Evolutionary conservation across 1,139 yeast species (phyloP).

Genomic region (Protomyces gravidus): DNA sequence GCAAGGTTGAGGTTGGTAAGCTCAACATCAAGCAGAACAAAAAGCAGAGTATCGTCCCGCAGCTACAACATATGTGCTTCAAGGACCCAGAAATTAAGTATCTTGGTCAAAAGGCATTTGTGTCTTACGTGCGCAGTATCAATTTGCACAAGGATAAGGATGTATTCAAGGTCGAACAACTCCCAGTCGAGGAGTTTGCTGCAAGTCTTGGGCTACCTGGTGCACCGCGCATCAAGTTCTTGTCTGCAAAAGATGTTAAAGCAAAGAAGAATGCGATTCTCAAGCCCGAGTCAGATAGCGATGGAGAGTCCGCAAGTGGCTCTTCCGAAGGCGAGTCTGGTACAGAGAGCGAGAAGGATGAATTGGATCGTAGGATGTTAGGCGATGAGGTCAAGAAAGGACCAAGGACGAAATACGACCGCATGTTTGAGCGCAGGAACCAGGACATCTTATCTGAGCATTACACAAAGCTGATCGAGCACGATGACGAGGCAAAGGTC

Average conservation of each 20-base stretch:
- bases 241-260: slow-evolving; percentile 50
- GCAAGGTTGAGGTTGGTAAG: slow-evolving; percentile 65
- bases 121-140: slow-evolving; percentile 79
- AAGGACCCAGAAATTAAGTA: slow-evolving; percentile 87
- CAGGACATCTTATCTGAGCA: slow-evolving; percentile 90
- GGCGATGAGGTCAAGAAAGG: slow-evolving; percentile 40
- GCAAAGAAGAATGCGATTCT: slow-evolving; percentile 81
- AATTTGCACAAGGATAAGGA: slow-evolving; percentile 83
- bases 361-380: slow-evolving; percentile 55
- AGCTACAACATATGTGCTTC: slow-evolving; percentile 84
- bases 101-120: slow-evolving; percentile 91
- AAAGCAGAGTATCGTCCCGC: slow-evolving; percentile 73
- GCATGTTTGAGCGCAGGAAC: slow-evolving; percentile 92
- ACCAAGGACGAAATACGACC: slow-evolving; percentile 82
- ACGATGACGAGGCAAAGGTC: slow-evolving; percentile 38
- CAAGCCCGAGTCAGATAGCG: slow-evolving; percentile 43
- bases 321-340: slow-evolving; percentile 42
- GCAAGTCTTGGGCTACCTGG: slow-evolving; percentile 89
- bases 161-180: slow-evolving; percentile 66
- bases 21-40: slow-evolving; percentile 72
- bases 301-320: background rate
- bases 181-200: slow-evolving; percentile 82
- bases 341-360: slow-evolving; percentile 56
- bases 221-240: slow-evolving; percentile 84
- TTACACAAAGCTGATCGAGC: slow-evolving; percentile 57